Evolutionary conservation across 768 basidiomycete genomes (phyloP).

Genomic region (Russula sp.): DNA sequence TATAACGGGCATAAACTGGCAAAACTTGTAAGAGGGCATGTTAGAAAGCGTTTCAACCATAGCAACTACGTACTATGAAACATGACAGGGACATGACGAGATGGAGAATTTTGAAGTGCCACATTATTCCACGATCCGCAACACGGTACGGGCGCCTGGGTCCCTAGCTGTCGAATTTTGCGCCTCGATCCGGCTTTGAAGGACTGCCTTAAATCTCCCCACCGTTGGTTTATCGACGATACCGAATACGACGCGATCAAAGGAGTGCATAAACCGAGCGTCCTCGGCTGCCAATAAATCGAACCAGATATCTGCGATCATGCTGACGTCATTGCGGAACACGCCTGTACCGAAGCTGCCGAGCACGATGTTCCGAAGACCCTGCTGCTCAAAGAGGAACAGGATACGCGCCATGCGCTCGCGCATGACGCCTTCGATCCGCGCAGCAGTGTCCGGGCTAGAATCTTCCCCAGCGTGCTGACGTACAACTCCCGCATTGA

Average conservation of each 20-base stretch:
- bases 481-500: slow-evolving; percentile 55
- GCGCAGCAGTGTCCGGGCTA: slow-evolving; percentile 12
- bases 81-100: background rate
- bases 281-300: slow-evolving; percentile 44
- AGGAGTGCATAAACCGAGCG: slow-evolving; percentile 50
- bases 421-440: slow-evolving; percentile 51
- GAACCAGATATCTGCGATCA: slow-evolving; percentile 57
- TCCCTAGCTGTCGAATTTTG: background rate
- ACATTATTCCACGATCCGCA: slow-evolving; percentile 15
- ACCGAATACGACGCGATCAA: slow-evolving; percentile 60
- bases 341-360: slow-evolving; percentile 78
- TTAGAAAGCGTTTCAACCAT: background rate
- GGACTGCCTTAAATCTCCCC: slow-evolving; percentile 34
- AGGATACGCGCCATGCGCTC: slow-evolving; percentile 67
- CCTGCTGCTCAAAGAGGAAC: slow-evolving; percentile 54
- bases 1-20: background rate
- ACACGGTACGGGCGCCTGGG: background rate
- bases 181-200: slow-evolving; percentile 23
- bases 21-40: background rate
- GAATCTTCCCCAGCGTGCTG: slow-evolving; percentile 11
- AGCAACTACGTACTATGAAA: background rate
- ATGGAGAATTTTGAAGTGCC: slow-evolving; percentile 55
- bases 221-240: slow-evolving; percentile 49
- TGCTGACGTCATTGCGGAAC: slow-evolving; percentile 54
- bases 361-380: slow-evolving; percentile 52